Evolutionary conservation across 1,284 basidiomycete species (phyloP).

Genomic region (Leccinum solheimii): DNA sequence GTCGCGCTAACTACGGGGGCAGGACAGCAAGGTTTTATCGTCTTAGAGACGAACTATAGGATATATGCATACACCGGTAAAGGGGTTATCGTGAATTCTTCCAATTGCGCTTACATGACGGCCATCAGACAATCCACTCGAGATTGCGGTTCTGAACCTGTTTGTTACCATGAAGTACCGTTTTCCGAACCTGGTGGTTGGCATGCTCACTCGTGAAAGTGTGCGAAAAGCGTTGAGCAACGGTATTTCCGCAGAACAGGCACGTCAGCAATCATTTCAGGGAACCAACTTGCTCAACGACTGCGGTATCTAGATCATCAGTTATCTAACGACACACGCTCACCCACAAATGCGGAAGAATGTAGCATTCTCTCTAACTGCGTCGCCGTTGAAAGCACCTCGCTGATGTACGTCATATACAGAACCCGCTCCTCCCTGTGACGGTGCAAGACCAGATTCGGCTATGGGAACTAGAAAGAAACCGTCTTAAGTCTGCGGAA

Average conservation of each 20-base stretch:
- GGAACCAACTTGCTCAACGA: slow-evolving; percentile 12
- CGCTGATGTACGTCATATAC: slow-evolving; percentile 22
- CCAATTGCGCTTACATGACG: slow-evolving; percentile 21
- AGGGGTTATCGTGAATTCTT: slow-evolving; percentile 15
- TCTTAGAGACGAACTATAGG: slow-evolving; percentile 98
- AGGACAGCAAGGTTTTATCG: slow-evolving; percentile 83
- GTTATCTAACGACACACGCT: slow-evolving; percentile 91
- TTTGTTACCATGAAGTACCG: slow-evolving; percentile 92
- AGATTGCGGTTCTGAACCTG: slow-evolving; percentile 94
- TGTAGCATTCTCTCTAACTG: slow-evolving; percentile 44
- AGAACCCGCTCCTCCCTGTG: slow-evolving; percentile 90
- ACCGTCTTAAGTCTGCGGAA: slow-evolving; percentile 85
- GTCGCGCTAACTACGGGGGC: slow-evolving; percentile 45
- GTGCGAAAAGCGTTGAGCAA: slow-evolving; percentile 93
- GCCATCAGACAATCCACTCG: slow-evolving; percentile 82
- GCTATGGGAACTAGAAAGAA: slow-evolving; percentile 96
- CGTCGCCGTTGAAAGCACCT: slow-evolving; percentile 4
- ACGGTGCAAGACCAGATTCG: slow-evolving; percentile 98
- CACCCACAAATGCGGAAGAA: slow-evolving; percentile 98
- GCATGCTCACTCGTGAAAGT: slow-evolving; percentile 91
- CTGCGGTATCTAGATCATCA: slow-evolving; percentile 73
- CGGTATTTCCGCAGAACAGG: slow-evolving; percentile 96
- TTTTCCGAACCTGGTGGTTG: slow-evolving; percentile 95
- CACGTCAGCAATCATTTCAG: slow-evolving; percentile 36
- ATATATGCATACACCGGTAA: slow-evolving; percentile 96